Evolutionary conservation across 371 early-diverging fungal genomes (phyloP).

Genomic region (Synchytrium microbalum): DNA sequence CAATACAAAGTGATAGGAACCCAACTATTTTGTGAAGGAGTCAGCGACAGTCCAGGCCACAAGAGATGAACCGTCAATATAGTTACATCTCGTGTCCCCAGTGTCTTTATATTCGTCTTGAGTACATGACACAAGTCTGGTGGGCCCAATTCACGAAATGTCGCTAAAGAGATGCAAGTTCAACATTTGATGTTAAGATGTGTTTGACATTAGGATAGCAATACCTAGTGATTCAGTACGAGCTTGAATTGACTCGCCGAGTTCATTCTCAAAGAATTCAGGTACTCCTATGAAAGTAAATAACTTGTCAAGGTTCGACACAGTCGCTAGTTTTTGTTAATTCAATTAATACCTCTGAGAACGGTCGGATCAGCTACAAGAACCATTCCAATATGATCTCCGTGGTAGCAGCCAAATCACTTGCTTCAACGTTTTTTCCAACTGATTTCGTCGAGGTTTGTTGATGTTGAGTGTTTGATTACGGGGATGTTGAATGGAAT

Average conservation of each 20-base stretch:
- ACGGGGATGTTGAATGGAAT: too few species aligned
- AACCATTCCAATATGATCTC: constrained; percentile 14
- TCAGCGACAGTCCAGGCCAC: background rate
- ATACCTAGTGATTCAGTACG: constrained; percentile 87
- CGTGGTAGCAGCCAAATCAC: too few species aligned
- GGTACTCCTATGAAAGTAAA: constrained; percentile 36
- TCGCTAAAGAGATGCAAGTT: constrained; percentile 37
- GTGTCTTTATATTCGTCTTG: constrained; percentile 74
- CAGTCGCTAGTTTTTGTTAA: background rate
- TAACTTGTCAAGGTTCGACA: background rate
- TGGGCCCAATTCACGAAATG: constrained; percentile 89
- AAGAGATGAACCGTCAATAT: background rate
- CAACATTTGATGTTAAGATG: background rate
- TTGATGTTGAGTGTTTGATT: too few species aligned
- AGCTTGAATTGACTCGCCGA: constrained; percentile 75
- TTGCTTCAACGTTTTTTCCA: too few species aligned
- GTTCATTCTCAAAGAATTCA: constrained; percentile 86
- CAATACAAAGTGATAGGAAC: constrained; percentile 87
- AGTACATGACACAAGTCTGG: constrained; percentile 94
- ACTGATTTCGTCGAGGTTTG: too few species aligned
- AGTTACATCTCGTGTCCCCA: constrained; percentile 63
- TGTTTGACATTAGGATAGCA: background rate
- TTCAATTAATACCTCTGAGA: constrained; percentile 15
- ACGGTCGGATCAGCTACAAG: constrained; percentile 28
- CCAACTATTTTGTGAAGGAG: constrained; percentile 41